Evolutionary conservation across 129 eudicot genomes (phyloP).

Genomic region (Chrysanthemum makinoi): DNA sequence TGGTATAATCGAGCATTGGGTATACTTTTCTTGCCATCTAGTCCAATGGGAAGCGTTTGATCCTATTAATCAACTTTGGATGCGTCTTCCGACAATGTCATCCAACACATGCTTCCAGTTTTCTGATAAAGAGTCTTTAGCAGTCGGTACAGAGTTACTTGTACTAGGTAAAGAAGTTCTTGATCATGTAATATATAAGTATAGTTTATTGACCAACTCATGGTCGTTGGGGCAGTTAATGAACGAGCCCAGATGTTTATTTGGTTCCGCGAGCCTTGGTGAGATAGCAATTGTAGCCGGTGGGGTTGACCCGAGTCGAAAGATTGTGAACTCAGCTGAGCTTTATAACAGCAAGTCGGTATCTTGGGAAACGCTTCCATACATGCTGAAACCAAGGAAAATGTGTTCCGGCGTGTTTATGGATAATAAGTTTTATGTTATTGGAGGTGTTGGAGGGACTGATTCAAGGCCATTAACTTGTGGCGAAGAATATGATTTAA

Average conservation of each 20-base stretch:
- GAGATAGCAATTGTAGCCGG: conserved; percentile 81
- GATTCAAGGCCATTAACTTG: conserved; percentile 56
- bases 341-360: conserved; percentile 65
- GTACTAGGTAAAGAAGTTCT: conserved; percentile 58
- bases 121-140: conserved; percentile 81
- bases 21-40: conserved; percentile 78
- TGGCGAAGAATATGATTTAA: conserved; percentile 74
- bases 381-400: conserved; percentile 61
- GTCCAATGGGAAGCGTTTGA: conserved; percentile 92
- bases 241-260: conserved; percentile 68
- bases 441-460: conserved; percentile 71
- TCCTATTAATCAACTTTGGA: conserved; percentile 66
- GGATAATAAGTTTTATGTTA: conserved; percentile 80
- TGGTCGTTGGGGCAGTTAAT: conserved; percentile 72
- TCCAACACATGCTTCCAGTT: conserved; percentile 60
- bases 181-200: conserved; percentile 57
- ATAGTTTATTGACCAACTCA: conserved; percentile 64
- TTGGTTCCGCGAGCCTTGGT: conserved; percentile 85
- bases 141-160: conserved; percentile 83
- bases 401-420: conserved; percentile 88
- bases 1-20: conserved; percentile 79
- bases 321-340: conserved; percentile 53
- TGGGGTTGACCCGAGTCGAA: conserved; percentile 64
- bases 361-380: conserved; percentile 55
- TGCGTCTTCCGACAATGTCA: conserved; percentile 64